Evolutionary conservation across 2,329 filamentous ascomycete genomes (phyloP).

Genomic region (Pseudopyrenochaeta lycopersici): DNA sequence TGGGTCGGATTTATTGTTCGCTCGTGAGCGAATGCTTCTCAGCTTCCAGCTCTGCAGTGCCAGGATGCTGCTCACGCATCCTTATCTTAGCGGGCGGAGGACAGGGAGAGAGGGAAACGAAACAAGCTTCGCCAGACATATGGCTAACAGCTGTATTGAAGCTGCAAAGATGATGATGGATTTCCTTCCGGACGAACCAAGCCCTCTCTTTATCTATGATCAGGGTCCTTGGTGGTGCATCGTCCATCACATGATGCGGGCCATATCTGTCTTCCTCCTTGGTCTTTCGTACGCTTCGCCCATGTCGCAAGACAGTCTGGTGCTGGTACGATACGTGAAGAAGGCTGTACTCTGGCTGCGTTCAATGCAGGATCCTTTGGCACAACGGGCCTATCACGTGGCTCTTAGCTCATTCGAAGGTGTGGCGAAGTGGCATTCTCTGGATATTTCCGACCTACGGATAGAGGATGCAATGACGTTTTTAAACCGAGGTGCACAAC

Average conservation of each 20-base stretch:
- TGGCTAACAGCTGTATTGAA: slow-evolving; percentile 47
- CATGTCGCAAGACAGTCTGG: slow-evolving; percentile 27
- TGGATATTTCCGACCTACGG: slow-evolving; percentile 13
- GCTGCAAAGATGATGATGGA: slow-evolving; percentile 46
- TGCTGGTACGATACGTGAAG: slow-evolving; percentile 32
- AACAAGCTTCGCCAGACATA: slow-evolving; percentile 39
- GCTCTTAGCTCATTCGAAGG: slow-evolving; percentile 28
- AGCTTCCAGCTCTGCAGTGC: slow-evolving; percentile 47
- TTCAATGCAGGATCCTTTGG: slow-evolving; percentile 40
- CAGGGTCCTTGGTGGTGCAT: slow-evolving; percentile 54
- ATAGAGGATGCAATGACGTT: no score
- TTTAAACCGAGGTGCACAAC: no score
- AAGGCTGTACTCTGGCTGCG: slow-evolving; percentile 47
- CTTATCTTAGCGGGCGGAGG: slow-evolving; percentile 45
- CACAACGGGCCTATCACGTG: slow-evolving; percentile 31
- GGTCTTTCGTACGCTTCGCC: slow-evolving; percentile 43
- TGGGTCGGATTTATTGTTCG: slow-evolving; percentile 5
- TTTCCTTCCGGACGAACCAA: slow-evolving; percentile 45
- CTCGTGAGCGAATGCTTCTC: slow-evolving; percentile 42
- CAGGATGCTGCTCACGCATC: slow-evolving; percentile 52
- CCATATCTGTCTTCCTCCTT: slow-evolving; percentile 48
- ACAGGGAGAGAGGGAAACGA: slow-evolving; percentile 20
- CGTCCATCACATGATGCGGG: slow-evolving; percentile 52
- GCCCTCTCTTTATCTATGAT: slow-evolving; percentile 39
- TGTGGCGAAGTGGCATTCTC: slow-evolving; percentile 23